Conservation (phyloP, 495 filamentous ascomycete species). For the Podospora sp. region DNA sequence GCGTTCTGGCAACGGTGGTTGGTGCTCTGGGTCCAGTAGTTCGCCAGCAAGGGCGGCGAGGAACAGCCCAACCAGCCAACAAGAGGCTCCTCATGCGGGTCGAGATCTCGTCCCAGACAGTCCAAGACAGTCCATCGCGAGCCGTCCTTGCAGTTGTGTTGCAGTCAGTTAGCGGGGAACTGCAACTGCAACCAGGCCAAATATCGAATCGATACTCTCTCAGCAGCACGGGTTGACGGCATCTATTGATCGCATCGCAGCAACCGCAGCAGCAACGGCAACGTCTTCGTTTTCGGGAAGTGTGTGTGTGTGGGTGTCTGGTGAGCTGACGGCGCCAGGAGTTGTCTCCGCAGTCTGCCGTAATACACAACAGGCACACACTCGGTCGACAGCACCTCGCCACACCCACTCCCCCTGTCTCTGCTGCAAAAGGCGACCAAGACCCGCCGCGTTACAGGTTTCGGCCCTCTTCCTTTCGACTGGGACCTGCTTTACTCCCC, state of each 20-base stretch:
- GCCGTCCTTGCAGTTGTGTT: slow-evolving; percentile 17
- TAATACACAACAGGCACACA: slow-evolving; percentile 18
- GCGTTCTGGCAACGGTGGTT: slow-evolving; percentile 30
- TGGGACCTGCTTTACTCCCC: slow-evolving; percentile 34
- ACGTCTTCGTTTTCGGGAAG: too few relatives aligned
- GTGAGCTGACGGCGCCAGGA: slow-evolving; percentile 6
- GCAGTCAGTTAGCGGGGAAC: slow-evolving; percentile 23
- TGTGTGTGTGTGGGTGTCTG: too few relatives aligned
- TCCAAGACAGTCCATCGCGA: slow-evolving; percentile 15
- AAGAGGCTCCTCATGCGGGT: slow-evolving; percentile 22
- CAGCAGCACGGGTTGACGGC: not conserved
- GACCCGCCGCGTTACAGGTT: slow-evolving; percentile 22
- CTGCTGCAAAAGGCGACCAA: slow-evolving; percentile 22
- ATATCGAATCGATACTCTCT: slow-evolving; percentile 1
- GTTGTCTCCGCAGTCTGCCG: slow-evolving; percentile 7
- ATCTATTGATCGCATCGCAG: not conserved
- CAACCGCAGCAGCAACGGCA: too few relatives aligned
- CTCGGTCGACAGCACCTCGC: slow-evolving; percentile 28
- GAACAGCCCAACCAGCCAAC: slow-evolving; percentile 29
- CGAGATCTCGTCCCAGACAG: slow-evolving; percentile 27
- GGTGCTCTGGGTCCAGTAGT: slow-evolving; percentile 28
- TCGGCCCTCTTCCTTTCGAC: slow-evolving; percentile 8
- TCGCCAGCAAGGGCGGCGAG: slow-evolving; percentile 31
- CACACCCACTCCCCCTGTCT: slow-evolving; percentile 31
- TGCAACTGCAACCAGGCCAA: slow-evolving; percentile 20